These are phyloP conservation scores for Nissolia schottii DNA, from an alignment of 306 rosid genomes.

Conservation along the genomic window DNA sequence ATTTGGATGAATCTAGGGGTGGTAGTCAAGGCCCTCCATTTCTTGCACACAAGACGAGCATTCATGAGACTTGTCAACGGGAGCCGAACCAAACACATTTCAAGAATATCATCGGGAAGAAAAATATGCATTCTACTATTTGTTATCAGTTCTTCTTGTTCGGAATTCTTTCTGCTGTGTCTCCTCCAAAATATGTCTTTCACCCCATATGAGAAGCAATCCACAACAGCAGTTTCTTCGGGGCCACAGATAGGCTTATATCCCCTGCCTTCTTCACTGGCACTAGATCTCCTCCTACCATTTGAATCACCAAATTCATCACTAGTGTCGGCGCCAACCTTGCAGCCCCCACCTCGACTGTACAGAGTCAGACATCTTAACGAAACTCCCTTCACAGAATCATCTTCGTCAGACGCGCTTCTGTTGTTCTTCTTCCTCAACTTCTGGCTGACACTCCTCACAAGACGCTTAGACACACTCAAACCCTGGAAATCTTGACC, in stretches of 20 bases:
- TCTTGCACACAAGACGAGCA: constrained; percentile 96
- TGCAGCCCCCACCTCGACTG: constrained; percentile 92
- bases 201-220: constrained; percentile 88
- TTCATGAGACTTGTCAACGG: constrained; percentile 85
- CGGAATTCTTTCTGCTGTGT: constrained; percentile 52
- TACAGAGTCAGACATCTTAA: constrained; percentile 75
- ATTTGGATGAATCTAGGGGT: constrained; percentile 78
- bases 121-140: constrained; percentile 68
- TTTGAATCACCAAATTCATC: constrained; percentile 78
- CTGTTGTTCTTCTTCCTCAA: constrained; percentile 62
- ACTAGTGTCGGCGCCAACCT: constrained; percentile 94
- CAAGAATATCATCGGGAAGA: constrained; percentile 96
- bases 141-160: constrained; percentile 52
- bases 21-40: constrained; percentile 82
- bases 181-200: constrained; percentile 86
- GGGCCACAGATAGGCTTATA: constrained; percentile 65
- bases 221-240: constrained; percentile 68
- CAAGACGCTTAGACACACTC: constrained; percentile 82
- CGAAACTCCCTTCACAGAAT: constrained; percentile 57
- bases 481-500: constrained; percentile 57
- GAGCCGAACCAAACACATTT: constrained; percentile 94
- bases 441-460: constrained; percentile 89
- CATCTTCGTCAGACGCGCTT: constrained; percentile 60
- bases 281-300: constrained; percentile 80
- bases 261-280: constrained; percentile 84